These are phyloP conservation scores for Pichia kluyveri DNA, from an alignment of 805 yeast species.

Conservation along the genomic window DNA sequence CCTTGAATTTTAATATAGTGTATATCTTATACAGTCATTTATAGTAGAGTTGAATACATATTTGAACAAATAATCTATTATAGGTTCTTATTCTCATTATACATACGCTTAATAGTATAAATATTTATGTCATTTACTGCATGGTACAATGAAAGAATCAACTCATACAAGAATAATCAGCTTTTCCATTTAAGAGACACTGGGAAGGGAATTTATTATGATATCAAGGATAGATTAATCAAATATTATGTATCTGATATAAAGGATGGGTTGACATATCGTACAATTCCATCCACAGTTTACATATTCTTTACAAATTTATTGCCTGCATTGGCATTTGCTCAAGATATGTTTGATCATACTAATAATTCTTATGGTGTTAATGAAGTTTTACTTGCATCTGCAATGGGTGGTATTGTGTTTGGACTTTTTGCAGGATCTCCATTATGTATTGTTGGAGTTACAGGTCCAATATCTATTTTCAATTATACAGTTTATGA, in stretches of 20 bases:
- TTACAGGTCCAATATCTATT: conserved; percentile 90
- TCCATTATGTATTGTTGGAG: conserved; percentile 93
- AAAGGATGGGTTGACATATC: conserved; percentile 72
- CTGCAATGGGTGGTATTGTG: conserved; percentile 82
- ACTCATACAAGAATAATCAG: conserved; percentile 10
- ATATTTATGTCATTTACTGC: not conserved
- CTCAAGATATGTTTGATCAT: conserved; percentile 93
- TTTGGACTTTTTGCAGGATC: conserved; percentile 85
- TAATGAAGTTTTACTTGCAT: conserved; percentile 75
- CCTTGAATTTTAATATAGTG: no score
- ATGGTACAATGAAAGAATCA: not conserved
- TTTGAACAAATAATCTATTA: no score
- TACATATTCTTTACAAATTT: conserved; percentile 85
- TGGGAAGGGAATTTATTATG: conserved; percentile 47
- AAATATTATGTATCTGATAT: conserved; percentile 76
- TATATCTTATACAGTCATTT: no score
- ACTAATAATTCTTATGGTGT: conserved; percentile 84
- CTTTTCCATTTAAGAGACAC: conserved; percentile 17
- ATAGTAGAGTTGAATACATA: no score
- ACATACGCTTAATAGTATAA: no score
- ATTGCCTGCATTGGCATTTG: conserved; percentile 90
- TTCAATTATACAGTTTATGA: conserved; percentile 87
- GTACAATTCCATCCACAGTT: conserved; percentile 79
- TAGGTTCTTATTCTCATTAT: no score
- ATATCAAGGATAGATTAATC: conserved; percentile 35